Conservation (phyloP, 495 filamentous ascomycete genomes). For the Darksidea phi region DNA sequence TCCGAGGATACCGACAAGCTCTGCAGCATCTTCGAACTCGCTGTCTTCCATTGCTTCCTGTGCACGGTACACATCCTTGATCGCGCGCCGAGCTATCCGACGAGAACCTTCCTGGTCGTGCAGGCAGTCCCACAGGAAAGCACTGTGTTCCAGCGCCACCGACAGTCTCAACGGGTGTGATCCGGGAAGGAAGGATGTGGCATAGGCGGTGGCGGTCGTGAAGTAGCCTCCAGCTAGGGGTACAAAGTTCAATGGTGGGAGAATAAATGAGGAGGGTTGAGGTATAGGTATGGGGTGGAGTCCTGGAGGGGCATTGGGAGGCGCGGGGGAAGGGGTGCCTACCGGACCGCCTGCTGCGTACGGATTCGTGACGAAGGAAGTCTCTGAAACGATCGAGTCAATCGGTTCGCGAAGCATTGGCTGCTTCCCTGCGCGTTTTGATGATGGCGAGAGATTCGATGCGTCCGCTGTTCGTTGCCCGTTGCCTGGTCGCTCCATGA, state of each 20-base stretch:
- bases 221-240: conserved; percentile 78
- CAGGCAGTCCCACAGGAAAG: conserved; percentile 90
- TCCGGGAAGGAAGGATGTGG: conserved; percentile 72
- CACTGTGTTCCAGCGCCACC: conserved; percentile 89
- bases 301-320: conserved; percentile 44
- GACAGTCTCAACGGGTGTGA: conserved; percentile 87
- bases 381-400: conserved; percentile 45
- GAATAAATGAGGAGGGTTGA: conserved; percentile 66
- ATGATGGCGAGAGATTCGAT: conserved; percentile 19
- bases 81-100: conserved; percentile 73
- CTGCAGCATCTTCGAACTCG: conserved; percentile 53
- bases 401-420: conserved; percentile 45
- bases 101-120: conserved; percentile 75
- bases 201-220: conserved; percentile 69
- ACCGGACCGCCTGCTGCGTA: conserved; percentile 40
- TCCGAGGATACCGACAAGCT: conserved; percentile 49
- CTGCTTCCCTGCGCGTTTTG: conserved; percentile 30
- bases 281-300: conserved; percentile 37
- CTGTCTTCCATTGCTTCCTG: conserved; percentile 91
- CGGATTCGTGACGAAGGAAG: conserved; percentile 48
- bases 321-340: conserved; percentile 45
- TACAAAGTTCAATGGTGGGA: conserved; percentile 79
- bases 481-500: conserved; percentile 29
- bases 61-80: conserved; percentile 86
- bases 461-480: conserved; percentile 26